Evolutionary conservation across 2,329 filamentous ascomycete species (phyloP), one percentile per base, ranked within the genome.

Genomic region (Capronia epimyces): DNA sequence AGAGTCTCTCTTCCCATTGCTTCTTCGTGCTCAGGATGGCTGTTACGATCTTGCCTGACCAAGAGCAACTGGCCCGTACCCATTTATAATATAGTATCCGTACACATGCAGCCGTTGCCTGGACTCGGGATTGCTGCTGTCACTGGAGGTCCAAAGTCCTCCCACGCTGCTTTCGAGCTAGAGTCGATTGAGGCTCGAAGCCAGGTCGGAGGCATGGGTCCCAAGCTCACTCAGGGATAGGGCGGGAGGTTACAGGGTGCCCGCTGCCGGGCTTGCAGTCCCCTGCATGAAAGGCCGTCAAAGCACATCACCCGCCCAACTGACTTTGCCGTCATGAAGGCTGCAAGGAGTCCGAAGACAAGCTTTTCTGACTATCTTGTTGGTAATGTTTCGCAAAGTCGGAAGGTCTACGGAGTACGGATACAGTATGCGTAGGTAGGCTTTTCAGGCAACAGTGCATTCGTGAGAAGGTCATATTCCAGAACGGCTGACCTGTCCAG

Each of bases 261-360:
- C 43, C 45, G 45, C 45, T 37, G 47, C 31, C 50, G 29, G 45
- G 34, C 37, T 32, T 49, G 37, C 37, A 39, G 41, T 46, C 52
- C 52, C 52, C 52, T 54, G 52, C 52, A 52, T 52, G 25, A 47
- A 43, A 43, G 39, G 49, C 16, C 42, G 12, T 16, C 41, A 15
- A 12, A 25, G 13, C 27, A 13, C 21, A 13, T 20, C 20, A 8
- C 39, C 39, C n/a, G 20, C 21, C n/a, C 13, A 25, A 42, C 20
- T 12, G 20, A 15, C 20, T 10, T 42, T 42, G 12, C 22, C n/a
- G 34, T 37, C 15, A 18, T 12, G 4, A 20, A 18, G 29, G 34
- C 16, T 18, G 27, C 27, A 29, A 29, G 22, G 20, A 24, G 41
- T 16, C 25, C 21, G 22, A 15, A 13, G 25, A 13, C 43, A 34